Evolutionary conservation across 768 basidiomycete species (phyloP).

Genomic region (Termitomyces sp.): DNA sequence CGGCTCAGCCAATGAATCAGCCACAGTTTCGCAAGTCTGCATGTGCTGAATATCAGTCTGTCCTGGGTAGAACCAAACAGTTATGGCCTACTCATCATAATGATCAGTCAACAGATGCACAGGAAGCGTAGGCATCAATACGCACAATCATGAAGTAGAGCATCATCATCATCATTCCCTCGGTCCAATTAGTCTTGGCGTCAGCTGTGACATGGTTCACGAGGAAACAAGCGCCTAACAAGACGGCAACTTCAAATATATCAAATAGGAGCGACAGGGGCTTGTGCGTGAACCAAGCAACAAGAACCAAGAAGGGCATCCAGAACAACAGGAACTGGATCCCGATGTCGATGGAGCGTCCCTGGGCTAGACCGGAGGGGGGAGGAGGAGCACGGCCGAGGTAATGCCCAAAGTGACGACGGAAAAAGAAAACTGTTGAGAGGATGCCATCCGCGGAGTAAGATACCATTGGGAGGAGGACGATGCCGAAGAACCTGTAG

Average conservation of each 20-base stretch:
- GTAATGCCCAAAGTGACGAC: slow-evolving; percentile 35
- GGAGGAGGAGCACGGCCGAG: slow-evolving; percentile 32
- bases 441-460: slow-evolving; percentile 68
- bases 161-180: slow-evolving; percentile 60
- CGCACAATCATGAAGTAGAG: slow-evolving; percentile 65
- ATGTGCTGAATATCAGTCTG: slow-evolving; percentile 26
- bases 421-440: slow-evolving; percentile 51
- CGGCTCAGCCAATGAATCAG: slow-evolving; percentile 6
- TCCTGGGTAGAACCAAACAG: slow-evolving; percentile 34
- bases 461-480: slow-evolving; percentile 67
- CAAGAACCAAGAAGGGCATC: slow-evolving; percentile 66
- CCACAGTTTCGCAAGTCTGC: slow-evolving; percentile 20
- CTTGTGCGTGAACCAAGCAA: slow-evolving; percentile 61
- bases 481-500: slow-evolving; percentile 69
- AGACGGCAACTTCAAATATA: slow-evolving; percentile 59
- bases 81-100: slow-evolving; percentile 15
- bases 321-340: slow-evolving; percentile 82
- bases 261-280: slow-evolving; percentile 68
- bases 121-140: not conserved
- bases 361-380: slow-evolving; percentile 51
- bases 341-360: slow-evolving; percentile 67
- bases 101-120: not conserved
- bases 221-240: slow-evolving; percentile 69
- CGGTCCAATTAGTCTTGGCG: slow-evolving; percentile 75
- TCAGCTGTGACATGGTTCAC: slow-evolving; percentile 79